Evolutionary conservation across 2,329 filamentous ascomycete species (phyloP).

Genomic region (Fusarium sp.): DNA sequence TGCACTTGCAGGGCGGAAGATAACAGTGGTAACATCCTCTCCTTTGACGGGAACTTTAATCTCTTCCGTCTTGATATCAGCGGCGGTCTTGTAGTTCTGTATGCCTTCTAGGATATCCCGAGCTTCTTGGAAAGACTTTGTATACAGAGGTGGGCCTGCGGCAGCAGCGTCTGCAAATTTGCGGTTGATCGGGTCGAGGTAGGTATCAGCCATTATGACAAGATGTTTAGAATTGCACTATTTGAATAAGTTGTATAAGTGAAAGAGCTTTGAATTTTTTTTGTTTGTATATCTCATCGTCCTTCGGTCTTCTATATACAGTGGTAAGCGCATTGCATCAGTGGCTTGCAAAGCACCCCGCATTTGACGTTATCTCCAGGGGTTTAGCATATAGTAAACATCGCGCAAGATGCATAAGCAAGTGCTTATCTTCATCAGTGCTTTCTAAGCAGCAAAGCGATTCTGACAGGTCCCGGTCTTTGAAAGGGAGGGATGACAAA

Average conservation of each 20-base stretch:
- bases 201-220: slow-evolving; percentile 10
- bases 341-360: not conserved
- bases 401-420: slow-evolving; percentile 23
- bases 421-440: slow-evolving; percentile 1
- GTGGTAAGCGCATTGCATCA: not conserved
- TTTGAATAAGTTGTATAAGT: no score
- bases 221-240: no score
- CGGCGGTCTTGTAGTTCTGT: slow-evolving; percentile 13
- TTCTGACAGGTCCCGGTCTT: not conserved
- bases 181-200: slow-evolving; percentile 25
- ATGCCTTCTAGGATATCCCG: slow-evolving; percentile 29
- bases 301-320: not conserved
- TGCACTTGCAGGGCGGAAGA: slow-evolving; percentile 12
- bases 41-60: slow-evolving; percentile 13
- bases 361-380: not conserved
- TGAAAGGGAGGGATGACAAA: not conserved
- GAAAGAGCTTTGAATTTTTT: rapidly evolving
- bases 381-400: not conserved
- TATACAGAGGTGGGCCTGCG: slow-evolving; percentile 21
- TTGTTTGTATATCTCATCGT: rapidly evolving
- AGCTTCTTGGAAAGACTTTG: slow-evolving; percentile 29
- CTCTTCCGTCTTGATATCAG: slow-evolving; percentile 14
- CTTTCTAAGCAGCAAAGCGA: not conserved
- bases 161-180: slow-evolving; percentile 22
- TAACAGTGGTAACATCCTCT: not conserved